phyloP scores from a whole-genome alignment of 1,284 basidiomycete species.

The Waitea zeae region DNA sequence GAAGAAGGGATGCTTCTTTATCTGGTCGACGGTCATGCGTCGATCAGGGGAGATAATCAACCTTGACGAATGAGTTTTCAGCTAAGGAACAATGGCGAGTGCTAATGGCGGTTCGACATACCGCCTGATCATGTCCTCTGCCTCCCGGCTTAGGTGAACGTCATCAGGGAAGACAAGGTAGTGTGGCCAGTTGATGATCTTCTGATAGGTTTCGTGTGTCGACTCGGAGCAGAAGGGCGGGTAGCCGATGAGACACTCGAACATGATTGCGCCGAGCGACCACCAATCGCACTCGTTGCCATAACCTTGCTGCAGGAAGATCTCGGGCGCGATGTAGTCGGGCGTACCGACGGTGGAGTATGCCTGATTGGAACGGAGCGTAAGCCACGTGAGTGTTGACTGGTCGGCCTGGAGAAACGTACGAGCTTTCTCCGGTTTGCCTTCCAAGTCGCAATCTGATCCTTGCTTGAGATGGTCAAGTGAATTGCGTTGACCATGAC shows the following conservation, averaged over 20 bases:
- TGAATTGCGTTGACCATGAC: slow-evolving; percentile 95
- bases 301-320: slow-evolving; percentile 95
- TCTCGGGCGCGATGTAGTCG: slow-evolving; percentile 98
- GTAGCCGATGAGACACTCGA: slow-evolving; percentile 94
- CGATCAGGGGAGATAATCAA: slow-evolving; percentile 78
- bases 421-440: slow-evolving; percentile 93
- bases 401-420: too few species aligned
- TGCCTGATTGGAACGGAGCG: slow-evolving; percentile 32
- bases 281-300: slow-evolving; percentile 99
- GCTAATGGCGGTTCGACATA: slow-evolving; percentile 16
- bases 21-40: slow-evolving; percentile 71
- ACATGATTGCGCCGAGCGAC: slow-evolving; percentile 96
- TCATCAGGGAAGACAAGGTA: slow-evolving; percentile 94
- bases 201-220: slow-evolving; percentile 95
- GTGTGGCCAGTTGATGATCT: slow-evolving; percentile 91
- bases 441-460: slow-evolving; percentile 98
- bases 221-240: slow-evolving; percentile 97
- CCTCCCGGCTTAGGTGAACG: slow-evolving; percentile 84
- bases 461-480: slow-evolving; percentile 81
- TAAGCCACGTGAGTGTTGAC: neutral
- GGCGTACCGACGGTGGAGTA: slow-evolving; percentile 98
- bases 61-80: slow-evolving; percentile 15
- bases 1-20: slow-evolving; percentile 93
- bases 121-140: slow-evolving; percentile 82
- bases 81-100: neutral